These are phyloP conservation scores for Glomus cerebriforme DNA, from an alignment of 192 early-diverging fungal species.

Conservation along the genomic window DNA sequence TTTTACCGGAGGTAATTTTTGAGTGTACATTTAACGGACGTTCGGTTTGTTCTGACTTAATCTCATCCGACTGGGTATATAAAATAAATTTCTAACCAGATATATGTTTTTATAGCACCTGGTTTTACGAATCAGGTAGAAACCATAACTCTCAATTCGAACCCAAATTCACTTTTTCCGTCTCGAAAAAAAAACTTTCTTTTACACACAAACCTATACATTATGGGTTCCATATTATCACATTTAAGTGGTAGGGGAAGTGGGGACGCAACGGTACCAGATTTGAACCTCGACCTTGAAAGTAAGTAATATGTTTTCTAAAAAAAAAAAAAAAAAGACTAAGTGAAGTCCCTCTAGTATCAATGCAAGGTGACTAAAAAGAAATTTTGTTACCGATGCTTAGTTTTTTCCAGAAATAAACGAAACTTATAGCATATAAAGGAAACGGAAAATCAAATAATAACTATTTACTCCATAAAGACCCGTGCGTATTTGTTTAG, in stretches of 20 bases:
- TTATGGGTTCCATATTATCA: constrained; percentile 28
- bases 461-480: neutral
- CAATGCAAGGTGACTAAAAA: neutral
- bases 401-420: neutral
- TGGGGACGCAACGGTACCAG: constrained; percentile 47
- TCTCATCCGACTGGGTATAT: neutral
- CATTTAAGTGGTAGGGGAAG: constrained; percentile 22
- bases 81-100: neutral
- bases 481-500: constrained; percentile 6
- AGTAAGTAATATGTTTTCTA: constrained; percentile 44
- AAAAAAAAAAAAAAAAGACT: constrained; percentile 33
- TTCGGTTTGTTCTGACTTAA: neutral
- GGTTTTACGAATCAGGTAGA: neutral
- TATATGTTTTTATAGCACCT: neutral
- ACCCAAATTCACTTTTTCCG: neutral
- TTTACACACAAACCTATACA: neutral
- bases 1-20: neutral
- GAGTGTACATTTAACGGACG: neutral
- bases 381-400: neutral
- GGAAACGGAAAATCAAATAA: neutral
- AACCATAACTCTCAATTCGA: neutral
- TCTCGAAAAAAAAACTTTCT: neutral
- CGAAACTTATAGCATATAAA: neutral
- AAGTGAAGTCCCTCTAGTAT: neutral
- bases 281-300: constrained; percentile 64